Base-by-base conservation (phyloP, 78 protist species). In the slime mould (Dictyostelium discoideum) region DNA sequence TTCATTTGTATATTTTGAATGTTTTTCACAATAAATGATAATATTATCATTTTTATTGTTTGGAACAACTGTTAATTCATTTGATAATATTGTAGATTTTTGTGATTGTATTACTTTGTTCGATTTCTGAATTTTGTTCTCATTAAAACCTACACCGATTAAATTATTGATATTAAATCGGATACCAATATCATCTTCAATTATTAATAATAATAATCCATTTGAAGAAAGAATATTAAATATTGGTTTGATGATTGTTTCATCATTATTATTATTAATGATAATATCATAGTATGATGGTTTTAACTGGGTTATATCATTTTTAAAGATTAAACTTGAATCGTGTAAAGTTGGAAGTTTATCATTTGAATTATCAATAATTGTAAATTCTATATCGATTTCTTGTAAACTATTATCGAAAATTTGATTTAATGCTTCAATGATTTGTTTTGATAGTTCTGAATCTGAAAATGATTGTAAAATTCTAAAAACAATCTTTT, bases 401-500 rank as follows among this genome's bases (percentile, higher is more conserved):
- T 67, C 76, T 24, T 67, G 32, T 67, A 11, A n/a, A 24, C 10
- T 8, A 22, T 67, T 10, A 24, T 67, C 26, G 14, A 13, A 67
- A 16, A 67, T 1, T 67, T n/a, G 32, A 67, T 67, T 67, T 13
- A 74, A 11, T 14, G 81, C 18, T 29, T 74, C 42, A 8, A 74
- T 26, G 16, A 37, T 74, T 74, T 11, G 22, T 32, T 74, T 16
- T 37, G 46, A 26, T 74, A 18, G 13, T 74, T 29, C 22, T 37
- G 3, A 37, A 74, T 74, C 16, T 74, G 81, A 37, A 37, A 37
- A 74, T 54, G n/a, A 3, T 13, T 81, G 69, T 13, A 81, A 14
- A 24, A 81, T 26, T 81, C 85, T 81, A 48, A 81, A 26, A 24
- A 81, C 85, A 11, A 14, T 24, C 7, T 48, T 81, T 26, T 81